Evolutionary conservation across 2,329 filamentous ascomycete genomes (phyloP).

Genomic region (Chaetothyriales sp.): DNA sequence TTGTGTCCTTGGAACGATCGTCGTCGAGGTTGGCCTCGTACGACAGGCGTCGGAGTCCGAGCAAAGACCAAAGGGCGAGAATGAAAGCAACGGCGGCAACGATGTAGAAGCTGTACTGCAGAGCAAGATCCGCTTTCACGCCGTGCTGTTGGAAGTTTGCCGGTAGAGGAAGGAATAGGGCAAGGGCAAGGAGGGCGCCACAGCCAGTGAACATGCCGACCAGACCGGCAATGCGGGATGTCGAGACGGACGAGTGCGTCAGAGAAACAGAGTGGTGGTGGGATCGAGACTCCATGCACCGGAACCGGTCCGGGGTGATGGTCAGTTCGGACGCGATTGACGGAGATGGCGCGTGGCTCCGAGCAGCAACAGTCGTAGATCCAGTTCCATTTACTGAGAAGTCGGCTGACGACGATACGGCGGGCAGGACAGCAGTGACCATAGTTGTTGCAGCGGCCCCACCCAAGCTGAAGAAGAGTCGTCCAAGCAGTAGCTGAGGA

Average conservation of each 20-base stretch:
- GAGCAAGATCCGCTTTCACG: conserved; percentile 58
- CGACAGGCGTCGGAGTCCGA: conserved; percentile 52
- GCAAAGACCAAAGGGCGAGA: conserved; percentile 61
- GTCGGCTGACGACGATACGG: conserved; percentile 34
- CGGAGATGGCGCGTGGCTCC: conserved; percentile 30
- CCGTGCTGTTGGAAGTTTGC: conserved; percentile 62
- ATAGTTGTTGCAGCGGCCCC: conserved; percentile 93
- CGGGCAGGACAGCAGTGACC: conserved; percentile 88
- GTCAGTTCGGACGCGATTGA: conserved; percentile 48
- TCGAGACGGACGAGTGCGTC: conserved; percentile 24
- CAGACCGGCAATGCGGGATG: conserved; percentile 62
- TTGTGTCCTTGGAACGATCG: conserved; percentile 8
- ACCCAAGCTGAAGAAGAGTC: conserved; percentile 78
- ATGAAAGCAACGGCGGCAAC: conserved; percentile 59
- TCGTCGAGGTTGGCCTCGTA: conserved; percentile 18
- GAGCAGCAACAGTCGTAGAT: conserved; percentile 1
- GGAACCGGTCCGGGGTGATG: conserved; percentile 40
- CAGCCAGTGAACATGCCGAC: conserved; percentile 89
- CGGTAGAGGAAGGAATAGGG: conserved; percentile 74
- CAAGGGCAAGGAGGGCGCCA: conserved; percentile 72
- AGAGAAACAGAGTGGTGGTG: conserved; percentile 4
- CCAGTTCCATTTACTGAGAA: conserved; percentile 10
- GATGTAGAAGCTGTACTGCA: conserved; percentile 76
- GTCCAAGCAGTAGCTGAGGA: conserved; percentile 70
- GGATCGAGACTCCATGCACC: conserved; percentile 16